Base-by-base conservation (phyloP, 495 filamentous ascomycete genomes). In the Poronia punctata region DNA sequence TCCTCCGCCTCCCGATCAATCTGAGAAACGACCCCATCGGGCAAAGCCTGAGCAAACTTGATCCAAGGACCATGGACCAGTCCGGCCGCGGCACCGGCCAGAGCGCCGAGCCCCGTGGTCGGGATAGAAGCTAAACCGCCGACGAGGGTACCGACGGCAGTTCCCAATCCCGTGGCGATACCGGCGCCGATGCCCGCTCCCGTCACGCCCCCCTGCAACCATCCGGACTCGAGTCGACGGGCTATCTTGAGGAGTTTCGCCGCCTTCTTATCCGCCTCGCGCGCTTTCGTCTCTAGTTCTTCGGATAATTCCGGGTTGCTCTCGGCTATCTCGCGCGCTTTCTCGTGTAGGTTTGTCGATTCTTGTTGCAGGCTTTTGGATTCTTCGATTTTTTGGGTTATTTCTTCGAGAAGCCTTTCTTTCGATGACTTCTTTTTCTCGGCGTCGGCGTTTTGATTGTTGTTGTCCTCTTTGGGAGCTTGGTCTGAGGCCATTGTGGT, bases 61-160 rank as follows among this genome's bases (percentile, higher is more conserved):
- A 64, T 47, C 61, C 61, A 60, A 9, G 61, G 61, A 8, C 61
- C 61, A 37, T 64, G 61, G 10, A 62, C 57, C 12, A 61, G 46
- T 1, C 59, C 61, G 6, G 56, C 55, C 10, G 52, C 59, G n/a
- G 50, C 51, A 7, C 61, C 61, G 10, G 56, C 53, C 5, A 64
- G 36, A 26, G 56, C 39, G 1, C 61, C 61, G 7, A 62, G 16
- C 0, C 50, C 50, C 20, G 57, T 59, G 12, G 59, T 57, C 7
- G 59, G 61, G 16, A 62, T 52, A 3, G 56, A 49, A 12, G 50
- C 48, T 18, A 62, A 31, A 2, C 61, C 61, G 22, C 54, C 52
- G 14, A 64, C 59, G 21, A 64, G 26, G 27, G 53, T 50, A 9
- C 61, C 59, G 5, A 64, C 54, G 6, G 52, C 53, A 7, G 56